Base-by-base conservation (phyloP, 805 yeast species). In the Metschnikowia sp. region DNA sequence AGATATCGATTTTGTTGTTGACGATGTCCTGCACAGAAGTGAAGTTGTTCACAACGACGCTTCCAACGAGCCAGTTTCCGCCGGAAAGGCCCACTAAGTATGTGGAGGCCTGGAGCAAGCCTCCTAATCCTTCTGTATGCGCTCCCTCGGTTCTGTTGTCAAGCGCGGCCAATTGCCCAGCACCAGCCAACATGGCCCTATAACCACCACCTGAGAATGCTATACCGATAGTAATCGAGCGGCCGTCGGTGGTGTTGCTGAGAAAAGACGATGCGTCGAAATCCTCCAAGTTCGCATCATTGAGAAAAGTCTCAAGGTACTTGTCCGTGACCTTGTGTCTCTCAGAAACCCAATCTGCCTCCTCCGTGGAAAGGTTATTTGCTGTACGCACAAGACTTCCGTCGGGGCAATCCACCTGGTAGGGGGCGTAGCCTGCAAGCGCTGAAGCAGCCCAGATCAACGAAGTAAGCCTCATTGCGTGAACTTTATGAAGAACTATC, bases 121-220 rank as follows among this genome's bases (percentile, higher is more conserved):
- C 60, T 8, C 60, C 60, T 39, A 57, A 48, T 12, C 59, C 62
- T 9, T 42, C 44, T 12, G 45, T 42, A 12, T 55, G 56, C 2
- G 62, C 63, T 6, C 62, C 64, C 12, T 47, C 38, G 2, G 94
- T 83, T 54, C 95, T 72, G 58, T 82, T 81, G 63, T 89, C 97
- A 49, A 87, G 66, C 1, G 92, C 96, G 1, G 91, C 72, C 18
- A 89, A 67, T 62, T 83, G 81, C 32, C 96, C 96, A 11, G 96
- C 96, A 2, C 96, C 96, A 48, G 76, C 68, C 39, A 89, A 74
- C 91, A 89, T 87, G 32, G 96, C 95, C 51, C 97, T 77, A 64
- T 87, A 89, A 3, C 96, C 96, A 61, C 97, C 96, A 39, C 96
- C 96, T 12, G 88, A 76, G 55, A 83, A 81, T 7, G 89, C 73